phyloP scores from a whole-genome alignment of 2,329 filamentous ascomycete species.

The Penicillium thymicola region DNA sequence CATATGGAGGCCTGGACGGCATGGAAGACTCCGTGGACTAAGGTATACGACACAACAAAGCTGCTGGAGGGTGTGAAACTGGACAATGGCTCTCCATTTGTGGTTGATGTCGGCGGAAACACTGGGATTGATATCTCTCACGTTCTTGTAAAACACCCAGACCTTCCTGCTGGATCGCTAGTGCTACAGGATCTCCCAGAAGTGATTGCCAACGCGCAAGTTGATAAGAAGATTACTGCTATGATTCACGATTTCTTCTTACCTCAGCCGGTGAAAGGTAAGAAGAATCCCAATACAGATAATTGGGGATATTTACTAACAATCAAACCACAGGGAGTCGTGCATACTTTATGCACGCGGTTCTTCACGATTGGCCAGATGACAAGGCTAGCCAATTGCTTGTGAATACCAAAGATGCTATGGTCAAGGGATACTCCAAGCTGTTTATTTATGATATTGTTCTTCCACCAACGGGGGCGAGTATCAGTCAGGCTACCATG shows the following conservation, averaged over 20 bases:
- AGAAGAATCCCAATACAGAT: neutral
- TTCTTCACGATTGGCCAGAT: constrained; percentile 46
- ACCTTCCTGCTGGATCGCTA: constrained; percentile 30
- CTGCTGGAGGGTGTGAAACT: constrained; percentile 21
- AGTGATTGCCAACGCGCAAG: constrained; percentile 27
- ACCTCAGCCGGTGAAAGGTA: constrained; percentile 28
- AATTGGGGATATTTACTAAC: neutral
- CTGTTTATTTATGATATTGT: constrained; percentile 42
- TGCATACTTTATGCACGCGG: constrained; percentile 43
- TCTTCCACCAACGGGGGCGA: constrained; percentile 34
- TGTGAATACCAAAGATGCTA: constrained; percentile 28
- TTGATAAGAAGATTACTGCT: constrained; percentile 24
- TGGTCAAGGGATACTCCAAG: constrained; percentile 41
- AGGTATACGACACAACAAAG: constrained; percentile 28
- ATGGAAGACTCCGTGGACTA: constrained; percentile 36
- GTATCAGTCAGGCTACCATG: constrained; percentile 30
- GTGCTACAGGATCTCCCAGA: constrained; percentile 42
- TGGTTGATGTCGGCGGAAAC: constrained; percentile 43
- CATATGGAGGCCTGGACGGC: constrained; percentile 37
- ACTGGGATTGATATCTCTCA: constrained; percentile 37
- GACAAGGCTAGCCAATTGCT: constrained; percentile 34
- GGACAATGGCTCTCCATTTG: constrained; percentile 20
- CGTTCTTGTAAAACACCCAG: constrained; percentile 32
- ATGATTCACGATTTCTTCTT: constrained; percentile 30
- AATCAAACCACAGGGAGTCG: constrained; percentile 27